Conservation (phyloP, 1,284 basidiomycete genomes). For the Uromyces viciae-fabae region DNA sequence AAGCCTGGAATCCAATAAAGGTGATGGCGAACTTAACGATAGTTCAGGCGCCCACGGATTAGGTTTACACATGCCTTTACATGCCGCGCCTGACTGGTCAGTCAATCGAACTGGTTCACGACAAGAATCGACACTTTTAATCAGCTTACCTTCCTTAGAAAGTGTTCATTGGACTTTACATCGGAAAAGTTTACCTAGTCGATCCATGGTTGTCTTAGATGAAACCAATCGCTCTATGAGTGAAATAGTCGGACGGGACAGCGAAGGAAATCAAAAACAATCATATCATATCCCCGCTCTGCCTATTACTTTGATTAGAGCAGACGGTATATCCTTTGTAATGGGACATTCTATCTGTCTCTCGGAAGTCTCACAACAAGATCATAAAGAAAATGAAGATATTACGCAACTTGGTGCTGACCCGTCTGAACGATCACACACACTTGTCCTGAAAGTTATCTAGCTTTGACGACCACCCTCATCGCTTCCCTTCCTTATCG, state of each 20-base stretch:
- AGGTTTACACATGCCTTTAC: slow-evolving; percentile 23
- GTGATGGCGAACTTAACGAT: slow-evolving; percentile 7
- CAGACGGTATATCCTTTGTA: slow-evolving; percentile 38
- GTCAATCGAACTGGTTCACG: not conserved
- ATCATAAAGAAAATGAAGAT: slow-evolving; percentile 14
- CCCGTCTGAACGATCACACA: slow-evolving; percentile 1
- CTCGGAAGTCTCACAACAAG: slow-evolving; percentile 20
- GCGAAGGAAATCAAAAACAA: not conserved
- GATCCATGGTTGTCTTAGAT: slow-evolving; percentile 31
- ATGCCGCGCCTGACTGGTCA: slow-evolving; percentile 1
- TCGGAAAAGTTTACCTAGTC: slow-evolving; percentile 22
- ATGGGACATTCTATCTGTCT: slow-evolving; percentile 42
- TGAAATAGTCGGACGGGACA: slow-evolving; percentile 26
- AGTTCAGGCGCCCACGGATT: not conserved
- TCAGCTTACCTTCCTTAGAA: slow-evolving; percentile 34
- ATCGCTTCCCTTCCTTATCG: too few relatives aligned
- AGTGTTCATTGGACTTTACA: slow-evolving; percentile 44
- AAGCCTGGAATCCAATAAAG: not conserved
- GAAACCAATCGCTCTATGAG: slow-evolving; percentile 35
- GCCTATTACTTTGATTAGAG: slow-evolving; percentile 36
- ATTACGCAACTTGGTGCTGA: not conserved
- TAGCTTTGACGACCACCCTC: too few relatives aligned
- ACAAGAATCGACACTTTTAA: slow-evolving; percentile 28
- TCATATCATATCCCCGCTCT: slow-evolving; percentile 35
- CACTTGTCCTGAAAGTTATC: slow-evolving; percentile 23